These are phyloP conservation scores for Funneliformis caledonium DNA, from an alignment of 371 early-diverging fungal species.

Conservation along the genomic window DNA sequence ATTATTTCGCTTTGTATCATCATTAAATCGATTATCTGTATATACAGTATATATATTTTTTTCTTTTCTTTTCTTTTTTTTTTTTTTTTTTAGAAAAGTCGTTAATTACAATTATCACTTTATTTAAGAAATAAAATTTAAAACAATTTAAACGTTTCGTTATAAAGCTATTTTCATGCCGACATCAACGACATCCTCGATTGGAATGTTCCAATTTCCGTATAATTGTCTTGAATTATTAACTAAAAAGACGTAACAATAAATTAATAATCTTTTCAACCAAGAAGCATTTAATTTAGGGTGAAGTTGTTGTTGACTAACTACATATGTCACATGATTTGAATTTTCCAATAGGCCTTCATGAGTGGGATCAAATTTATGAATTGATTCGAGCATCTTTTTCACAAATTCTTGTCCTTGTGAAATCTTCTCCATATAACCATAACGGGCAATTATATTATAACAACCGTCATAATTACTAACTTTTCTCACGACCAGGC, in stretches of 20 bases:
- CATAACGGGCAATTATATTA: slow-evolving; percentile 46
- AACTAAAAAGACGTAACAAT: background rate
- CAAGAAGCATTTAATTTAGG: background rate
- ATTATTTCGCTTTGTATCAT: too few relatives aligned
- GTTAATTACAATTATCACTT: too few relatives aligned
- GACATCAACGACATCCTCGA: slow-evolving; percentile 12
- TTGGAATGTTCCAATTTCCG: slow-evolving; percentile 26
- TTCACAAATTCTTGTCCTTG: slow-evolving; percentile 33
- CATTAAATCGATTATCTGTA: too few relatives aligned
- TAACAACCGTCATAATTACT: slow-evolving; percentile 39
- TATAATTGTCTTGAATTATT: slow-evolving; percentile 22
- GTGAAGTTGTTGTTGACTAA: background rate
- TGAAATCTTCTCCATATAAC: slow-evolving; percentile 46
- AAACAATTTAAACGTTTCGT: background rate
- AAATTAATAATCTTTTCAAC: background rate
- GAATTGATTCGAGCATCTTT: background rate
- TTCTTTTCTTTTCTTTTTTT: too few relatives aligned
- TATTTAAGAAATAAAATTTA: background rate
- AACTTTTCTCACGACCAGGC: slow-evolving; percentile 44
- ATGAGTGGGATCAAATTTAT: background rate
- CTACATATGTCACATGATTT: slow-evolving; percentile 14
- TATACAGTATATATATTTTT: too few relatives aligned
- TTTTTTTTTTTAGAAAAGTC: too few relatives aligned
- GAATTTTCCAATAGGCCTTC: background rate
- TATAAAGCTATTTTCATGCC: slow-evolving; percentile 23